phyloP scores from a whole-genome alignment of 306 rosid species.

The Alnus rubra region DNA sequence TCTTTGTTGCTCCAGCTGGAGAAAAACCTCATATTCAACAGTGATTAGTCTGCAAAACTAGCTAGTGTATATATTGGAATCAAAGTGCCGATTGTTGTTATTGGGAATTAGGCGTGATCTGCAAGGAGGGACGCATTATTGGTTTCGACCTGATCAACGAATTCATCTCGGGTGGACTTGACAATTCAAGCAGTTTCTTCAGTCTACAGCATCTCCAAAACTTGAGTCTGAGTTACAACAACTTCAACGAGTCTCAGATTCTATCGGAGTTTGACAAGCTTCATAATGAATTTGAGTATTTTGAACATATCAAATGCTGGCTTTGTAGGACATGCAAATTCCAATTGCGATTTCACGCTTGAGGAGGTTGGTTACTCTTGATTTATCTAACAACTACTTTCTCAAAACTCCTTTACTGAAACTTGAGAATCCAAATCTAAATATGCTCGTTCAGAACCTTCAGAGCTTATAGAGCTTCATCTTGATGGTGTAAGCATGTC shows the following conservation, averaged over 20 bases:
- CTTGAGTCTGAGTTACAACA: slow-evolving; percentile 35
- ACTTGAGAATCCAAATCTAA: slow-evolving; percentile 32
- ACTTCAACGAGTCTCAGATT: slow-evolving; percentile 11
- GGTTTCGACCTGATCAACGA: slow-evolving; percentile 35
- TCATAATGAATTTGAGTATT: slow-evolving; percentile 11
- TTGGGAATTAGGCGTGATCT: slow-evolving; percentile 15
- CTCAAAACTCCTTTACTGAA: slow-evolving; percentile 8
- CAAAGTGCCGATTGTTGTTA: slow-evolving; percentile 4
- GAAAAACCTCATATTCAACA: background rate
- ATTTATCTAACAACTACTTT: slow-evolving; percentile 20
- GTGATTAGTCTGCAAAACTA: slow-evolving; percentile 10
- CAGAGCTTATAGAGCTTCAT: background rate
- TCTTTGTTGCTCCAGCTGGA: slow-evolving; percentile 25
- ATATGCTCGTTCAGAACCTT: background rate
- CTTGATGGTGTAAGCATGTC: slow-evolving; percentile 17
- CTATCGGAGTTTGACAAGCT: slow-evolving; percentile 37
- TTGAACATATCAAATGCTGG: slow-evolving; percentile 40
- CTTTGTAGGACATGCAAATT: slow-evolving; percentile 36
- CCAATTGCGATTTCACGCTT: slow-evolving; percentile 43
- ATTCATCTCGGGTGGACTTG: slow-evolving; percentile 30
- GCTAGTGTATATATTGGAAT: slow-evolving; percentile 22
- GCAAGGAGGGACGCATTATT: slow-evolving; percentile 28
- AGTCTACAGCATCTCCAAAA: slow-evolving; percentile 29
- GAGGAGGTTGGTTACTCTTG: slow-evolving; percentile 45
- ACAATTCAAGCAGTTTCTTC: slow-evolving; percentile 33